phyloP scores from a whole-genome alignment of 352 stramenopile genomes.

The Pythium aquatile region DNA sequence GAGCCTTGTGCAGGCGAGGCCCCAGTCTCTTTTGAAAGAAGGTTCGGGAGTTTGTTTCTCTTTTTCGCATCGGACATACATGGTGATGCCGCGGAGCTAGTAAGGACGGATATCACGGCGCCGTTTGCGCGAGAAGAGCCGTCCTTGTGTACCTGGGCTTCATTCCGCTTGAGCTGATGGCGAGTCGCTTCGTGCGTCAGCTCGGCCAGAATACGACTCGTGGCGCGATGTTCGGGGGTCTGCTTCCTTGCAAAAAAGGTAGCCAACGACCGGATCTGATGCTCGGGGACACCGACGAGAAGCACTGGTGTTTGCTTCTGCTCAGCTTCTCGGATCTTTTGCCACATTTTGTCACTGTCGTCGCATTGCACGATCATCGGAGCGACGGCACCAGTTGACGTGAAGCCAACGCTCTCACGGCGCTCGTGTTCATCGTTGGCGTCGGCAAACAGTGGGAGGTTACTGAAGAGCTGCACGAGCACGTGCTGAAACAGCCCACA shows the following conservation, averaged over 20 bases:
- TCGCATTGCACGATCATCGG: slow-evolving; percentile 25
- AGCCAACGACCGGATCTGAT: slow-evolving; percentile 11
- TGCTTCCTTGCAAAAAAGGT: slow-evolving; percentile 13
- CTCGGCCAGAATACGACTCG: background rate
- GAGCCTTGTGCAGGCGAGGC: background rate
- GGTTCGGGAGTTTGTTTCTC: background rate
- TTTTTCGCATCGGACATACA: background rate
- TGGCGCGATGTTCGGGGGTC: background rate
- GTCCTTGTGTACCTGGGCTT: slow-evolving; percentile 7
- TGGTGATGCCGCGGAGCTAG: background rate
- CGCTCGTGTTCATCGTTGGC: slow-evolving; percentile 21
- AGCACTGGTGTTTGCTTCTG: slow-evolving; percentile 20
- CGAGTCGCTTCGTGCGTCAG: slow-evolving; percentile 19
- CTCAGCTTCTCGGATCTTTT: slow-evolving; percentile 14
- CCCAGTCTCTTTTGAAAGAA: background rate
- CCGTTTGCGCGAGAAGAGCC: slow-evolving; percentile 1
- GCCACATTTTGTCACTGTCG: slow-evolving; percentile 26
- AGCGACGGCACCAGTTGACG: slow-evolving; percentile 9
- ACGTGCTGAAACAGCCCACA: slow-evolving; percentile 43
- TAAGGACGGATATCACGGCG: background rate
- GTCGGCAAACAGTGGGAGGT: slow-evolving; percentile 32
- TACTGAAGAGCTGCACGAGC: slow-evolving; percentile 51
- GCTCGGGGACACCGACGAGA: slow-evolving; percentile 11
- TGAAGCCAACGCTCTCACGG: slow-evolving; percentile 14
- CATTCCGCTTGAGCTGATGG: slow-evolving; percentile 19